These are phyloP conservation scores for Lactarius pseudohatsudake DNA, from an alignment of 768 basidiomycete genomes.

Conservation along the genomic window DNA sequence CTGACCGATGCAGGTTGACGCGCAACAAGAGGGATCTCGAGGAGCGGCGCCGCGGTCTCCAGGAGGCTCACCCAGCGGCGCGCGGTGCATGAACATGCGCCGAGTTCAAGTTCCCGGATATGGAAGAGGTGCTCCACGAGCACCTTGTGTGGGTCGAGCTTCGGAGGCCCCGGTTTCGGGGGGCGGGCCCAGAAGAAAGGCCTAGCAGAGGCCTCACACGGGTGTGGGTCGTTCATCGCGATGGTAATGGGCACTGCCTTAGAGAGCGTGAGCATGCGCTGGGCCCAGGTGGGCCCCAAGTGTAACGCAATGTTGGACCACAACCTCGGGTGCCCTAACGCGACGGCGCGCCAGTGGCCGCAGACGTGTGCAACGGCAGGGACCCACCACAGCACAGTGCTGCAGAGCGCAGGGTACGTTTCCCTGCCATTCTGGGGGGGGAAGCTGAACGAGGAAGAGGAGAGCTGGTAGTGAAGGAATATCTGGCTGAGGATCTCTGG, in stretches of 20 bases:
- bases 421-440: background rate
- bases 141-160: slow-evolving; percentile 15
- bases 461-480: slow-evolving; percentile 20
- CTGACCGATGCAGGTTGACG: slow-evolving; percentile 8
- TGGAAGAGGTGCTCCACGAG: slow-evolving; percentile 23
- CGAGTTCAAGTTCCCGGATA: slow-evolving; percentile 14
- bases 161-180: background rate
- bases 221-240: slow-evolving; percentile 3
- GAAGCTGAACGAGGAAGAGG: background rate
- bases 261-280: slow-evolving; percentile 19
- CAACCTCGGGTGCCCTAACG: slow-evolving; percentile 1
- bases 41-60: slow-evolving; percentile 13
- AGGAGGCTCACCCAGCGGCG: slow-evolving; percentile 13
- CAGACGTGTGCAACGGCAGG: slow-evolving; percentile 22
- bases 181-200: background rate
- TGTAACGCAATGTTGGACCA: slow-evolving; percentile 15
- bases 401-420: background rate
- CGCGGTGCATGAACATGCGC: slow-evolving; percentile 2
- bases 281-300: slow-evolving; percentile 17
- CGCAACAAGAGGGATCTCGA: slow-evolving; percentile 8
- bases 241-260: slow-evolving; percentile 15
- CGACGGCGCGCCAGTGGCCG: slow-evolving; percentile 20
- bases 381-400: slow-evolving; percentile 12
- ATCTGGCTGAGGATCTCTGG: slow-evolving; percentile 20
- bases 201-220: slow-evolving; percentile 11